A percentile compares a stretch with the other conserved stretches of the same genome.
These are phyloP conservation scores for Thalassiosira mediterranea DNA, from an alignment of 352 stramenopile species.

Conservation along the genomic window DNA sequence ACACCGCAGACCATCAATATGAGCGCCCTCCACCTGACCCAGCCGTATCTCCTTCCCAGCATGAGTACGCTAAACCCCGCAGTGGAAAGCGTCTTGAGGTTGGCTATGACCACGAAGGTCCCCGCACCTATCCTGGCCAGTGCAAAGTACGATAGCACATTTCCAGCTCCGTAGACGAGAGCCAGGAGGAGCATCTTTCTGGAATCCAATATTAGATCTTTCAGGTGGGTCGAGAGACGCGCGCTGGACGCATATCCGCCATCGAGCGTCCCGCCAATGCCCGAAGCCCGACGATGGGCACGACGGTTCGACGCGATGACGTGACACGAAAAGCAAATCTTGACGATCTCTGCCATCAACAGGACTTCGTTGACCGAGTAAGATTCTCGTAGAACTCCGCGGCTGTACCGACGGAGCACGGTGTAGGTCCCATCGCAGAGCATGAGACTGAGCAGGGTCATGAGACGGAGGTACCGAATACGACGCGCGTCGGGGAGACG, in stretches of 20 bases:
- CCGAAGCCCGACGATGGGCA: background rate
- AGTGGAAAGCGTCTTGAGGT: conserved; percentile 87
- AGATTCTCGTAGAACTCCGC: conserved; percentile 73
- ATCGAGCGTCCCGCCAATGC: conserved; percentile 10
- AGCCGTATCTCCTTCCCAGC: conserved; percentile 75
- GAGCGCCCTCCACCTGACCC: conserved; percentile 85
- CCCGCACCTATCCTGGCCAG: conserved; percentile 79
- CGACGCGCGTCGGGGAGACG: too few species aligned
- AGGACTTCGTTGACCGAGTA: conserved; percentile 84
- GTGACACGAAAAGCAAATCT: conserved; percentile 74
- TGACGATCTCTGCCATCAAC: conserved; percentile 78
- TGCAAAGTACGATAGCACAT: conserved; percentile 81
- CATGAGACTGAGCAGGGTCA: too few species aligned
- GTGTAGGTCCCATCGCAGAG: too few species aligned
- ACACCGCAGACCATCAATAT: conserved; percentile 83
- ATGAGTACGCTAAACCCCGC: conserved; percentile 82
- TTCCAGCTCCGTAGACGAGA: conserved; percentile 83
- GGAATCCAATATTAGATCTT: conserved; percentile 67
- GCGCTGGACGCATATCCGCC: too few species aligned
- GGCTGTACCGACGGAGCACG: conserved; percentile 76
- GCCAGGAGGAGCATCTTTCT: conserved; percentile 83
- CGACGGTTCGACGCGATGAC: conserved; percentile 50
- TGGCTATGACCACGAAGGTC: conserved; percentile 84
- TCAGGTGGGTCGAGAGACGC: too few species aligned
- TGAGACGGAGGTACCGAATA: too few species aligned